Evolutionary conservation across 805 yeast species (phyloP), one percentile per base, ranked within the genome.

Genomic region (Lipomyces yamanashiensis): DNA sequence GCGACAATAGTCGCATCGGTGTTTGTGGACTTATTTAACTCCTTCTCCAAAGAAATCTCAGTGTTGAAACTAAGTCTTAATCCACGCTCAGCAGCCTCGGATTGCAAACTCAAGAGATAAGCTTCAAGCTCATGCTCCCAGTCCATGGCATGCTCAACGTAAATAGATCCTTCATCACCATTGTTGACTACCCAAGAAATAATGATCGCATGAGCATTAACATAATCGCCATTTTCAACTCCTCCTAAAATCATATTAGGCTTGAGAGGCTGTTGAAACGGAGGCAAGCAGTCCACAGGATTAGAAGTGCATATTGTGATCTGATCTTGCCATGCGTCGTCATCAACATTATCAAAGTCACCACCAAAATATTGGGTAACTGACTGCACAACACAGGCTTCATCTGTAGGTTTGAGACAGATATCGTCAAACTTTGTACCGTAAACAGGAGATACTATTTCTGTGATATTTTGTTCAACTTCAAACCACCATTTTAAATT

Each of bases 281-380:
- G 76, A 0, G 99, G 98, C 45, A 93, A 77, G 73, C 99, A 93
- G 67, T 84, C 87, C 1, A 93, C 98, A 0, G 98, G 98, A 0
- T 90, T 84, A 19, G 82, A 79, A 0, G 95, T 81, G 73, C 99
- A 93, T 2, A 76, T 72, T 58, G 79, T 71, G 10, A 93, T 72
- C 58, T 82, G 78, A 1, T 72, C 67, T 47, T 79, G 73, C 96
- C 96, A 93, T 23, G 77, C 77, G 0, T 69, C 70, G 44, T 84
- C 83, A 7, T 83, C 80, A 5, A 87, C 74, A 45, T 78, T 75
- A 17, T 70, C 71, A 3, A 88, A 75, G 50, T 84, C 82, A 0
- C 95, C 96, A 39, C 81, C 81, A 74, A 91, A 92, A 73, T 92
- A 93, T 73, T 92, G 97, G 0, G 97, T 87, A 65, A 90, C 86